These are phyloP conservation scores for Trypanosoma cruzi DNA, from an alignment of 208 protist genomes.

Conservation along the genomic window DNA sequence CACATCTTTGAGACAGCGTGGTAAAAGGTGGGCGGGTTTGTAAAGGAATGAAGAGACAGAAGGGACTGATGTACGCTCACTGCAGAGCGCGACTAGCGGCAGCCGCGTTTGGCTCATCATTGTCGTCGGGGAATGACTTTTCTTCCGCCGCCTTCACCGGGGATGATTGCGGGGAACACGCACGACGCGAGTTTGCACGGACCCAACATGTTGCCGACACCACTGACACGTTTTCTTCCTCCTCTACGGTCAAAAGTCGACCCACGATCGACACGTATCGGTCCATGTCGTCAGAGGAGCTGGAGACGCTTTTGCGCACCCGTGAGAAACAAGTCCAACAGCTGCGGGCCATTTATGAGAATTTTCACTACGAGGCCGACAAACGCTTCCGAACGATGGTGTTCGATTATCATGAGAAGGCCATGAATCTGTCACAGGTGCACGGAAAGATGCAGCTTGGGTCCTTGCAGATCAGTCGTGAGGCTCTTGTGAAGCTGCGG, in stretches of 20 bases:
- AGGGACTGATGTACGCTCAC: background rate
- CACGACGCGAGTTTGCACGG: constrained; percentile 3
- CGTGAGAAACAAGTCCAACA: constrained; percentile 63
- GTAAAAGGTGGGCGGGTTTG: too few species aligned
- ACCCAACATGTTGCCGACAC: constrained; percentile 17
- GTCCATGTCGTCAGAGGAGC: constrained; percentile 54
- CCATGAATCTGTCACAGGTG: constrained; percentile 85
- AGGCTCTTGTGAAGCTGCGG: constrained; percentile 77
- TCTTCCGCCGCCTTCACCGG: constrained; percentile 80
- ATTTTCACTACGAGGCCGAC: constrained; percentile 88
- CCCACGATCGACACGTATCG: constrained; percentile 80
- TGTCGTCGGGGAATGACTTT: constrained; percentile 26
- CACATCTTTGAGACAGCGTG: background rate
- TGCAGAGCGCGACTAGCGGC: constrained; percentile 1
- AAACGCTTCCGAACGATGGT: constrained; percentile 80
- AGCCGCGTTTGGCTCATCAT: background rate
- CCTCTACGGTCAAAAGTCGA: constrained; percentile 10
- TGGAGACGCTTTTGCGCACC: constrained; percentile 50
- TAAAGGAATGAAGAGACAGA: background rate
- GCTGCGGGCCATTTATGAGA: constrained; percentile 75
- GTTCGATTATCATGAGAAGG: constrained; percentile 92
- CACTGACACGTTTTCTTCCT: background rate
- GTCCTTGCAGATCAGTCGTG: constrained; percentile 76
- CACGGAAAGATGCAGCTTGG: constrained; percentile 85
- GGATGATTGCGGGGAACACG: constrained; percentile 46